Base-by-base conservation (phyloP, 2,329 filamentous ascomycete species). In the Aspergillus aculeatinus region DNA sequence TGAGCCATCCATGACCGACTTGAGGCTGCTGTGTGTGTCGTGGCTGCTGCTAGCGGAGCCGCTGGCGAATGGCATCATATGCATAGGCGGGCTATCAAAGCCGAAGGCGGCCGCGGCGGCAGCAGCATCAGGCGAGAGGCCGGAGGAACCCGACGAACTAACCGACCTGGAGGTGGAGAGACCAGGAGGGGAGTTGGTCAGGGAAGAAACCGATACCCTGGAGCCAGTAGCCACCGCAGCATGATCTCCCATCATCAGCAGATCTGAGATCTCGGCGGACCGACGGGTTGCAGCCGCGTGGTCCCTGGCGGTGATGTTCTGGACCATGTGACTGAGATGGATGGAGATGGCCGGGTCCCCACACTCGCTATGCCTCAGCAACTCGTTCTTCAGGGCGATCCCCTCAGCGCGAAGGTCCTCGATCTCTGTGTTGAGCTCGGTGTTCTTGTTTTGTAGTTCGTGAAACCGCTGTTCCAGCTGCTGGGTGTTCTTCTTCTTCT, bases 401-500 rank as follows among this genome's bases (percentile, higher is more conserved):
- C 78, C 65, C 62, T 79, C 72, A 1, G 71, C 69, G 35, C 72
- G 75, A 23, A 78, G 63, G 0, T 67, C 67, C 1, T 72, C 70
- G 21, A 76, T 72, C 55, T 76, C 70, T 5, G 63, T 47, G 19
- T 69, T 61, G 2, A 79, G 68, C 11, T 60, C 33, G n/a, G 68
- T 65, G 51, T 73, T 76, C 57, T 71, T 72, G 16, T 71, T 64
- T 3, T 73, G 73, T 21, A 75, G 69, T 44, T 76, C 71, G 16
- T 74, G 19, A 60, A 68, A 75, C 4, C 63, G 67, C 5, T 55
- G 72, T 62, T 85, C 82, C 12, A 86, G 78, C 31, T 76, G 67
- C 58, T 80, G 76, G 35, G 80, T 82, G 66, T 83, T 82, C 61
- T 82, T 80, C 72, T 86, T 86, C 73, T 86, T 86, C 76, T 86